Evolutionary conservation across 768 basidiomycete genomes (phyloP), one percentile per base, ranked within the genome.

Genomic region (Infundibulicybe gibba): DNA sequence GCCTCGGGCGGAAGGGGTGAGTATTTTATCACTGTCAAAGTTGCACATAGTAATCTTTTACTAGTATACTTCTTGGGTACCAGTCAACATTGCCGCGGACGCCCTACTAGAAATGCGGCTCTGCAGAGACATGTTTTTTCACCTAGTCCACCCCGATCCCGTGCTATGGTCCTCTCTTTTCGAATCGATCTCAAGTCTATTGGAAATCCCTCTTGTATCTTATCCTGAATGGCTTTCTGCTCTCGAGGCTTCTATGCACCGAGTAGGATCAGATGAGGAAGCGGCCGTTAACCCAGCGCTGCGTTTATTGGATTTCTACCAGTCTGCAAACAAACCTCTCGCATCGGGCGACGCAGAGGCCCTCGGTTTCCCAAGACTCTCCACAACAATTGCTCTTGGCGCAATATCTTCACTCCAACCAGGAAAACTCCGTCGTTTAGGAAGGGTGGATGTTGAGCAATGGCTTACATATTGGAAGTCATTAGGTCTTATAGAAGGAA

Each of bases 1-100:
- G 12, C 74, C 72, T 1, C 49, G 55, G 3, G 45, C 56, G 5
- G 34, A 53, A 1, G 61, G 61, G 21, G 69, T 68, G 45, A 54
- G 66, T 62, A 12, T 44, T n/a, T 31, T 14, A 5, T 44, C 6
- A 13, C 19, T n/a, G 12, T 1, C 4, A 32, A 32, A n/a, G 2
- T 14, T 9, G 9, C 13, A 11, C 17, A 15, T n/a, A 30, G 5
- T 14, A 30, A 44, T 44, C 9, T 14, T 11, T 11, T 61, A 58
- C 25, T 13, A 51, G 50, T 16, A 51, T 11, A 19, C 59, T 5
- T 50, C 55, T 4, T 64, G 63, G 63, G 47, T 64, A 13, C 58
- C 64, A 2, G 43, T 54, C 3, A 31, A 63, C 30, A 35, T 45
- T 16, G 61, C 54, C 17, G 63, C 63, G n/a, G 43, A 38, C 17